Evolutionary conservation across 2,329 filamentous ascomycete genomes (phyloP).

Genomic region (Paraconiothyrium brasiliense): DNA sequence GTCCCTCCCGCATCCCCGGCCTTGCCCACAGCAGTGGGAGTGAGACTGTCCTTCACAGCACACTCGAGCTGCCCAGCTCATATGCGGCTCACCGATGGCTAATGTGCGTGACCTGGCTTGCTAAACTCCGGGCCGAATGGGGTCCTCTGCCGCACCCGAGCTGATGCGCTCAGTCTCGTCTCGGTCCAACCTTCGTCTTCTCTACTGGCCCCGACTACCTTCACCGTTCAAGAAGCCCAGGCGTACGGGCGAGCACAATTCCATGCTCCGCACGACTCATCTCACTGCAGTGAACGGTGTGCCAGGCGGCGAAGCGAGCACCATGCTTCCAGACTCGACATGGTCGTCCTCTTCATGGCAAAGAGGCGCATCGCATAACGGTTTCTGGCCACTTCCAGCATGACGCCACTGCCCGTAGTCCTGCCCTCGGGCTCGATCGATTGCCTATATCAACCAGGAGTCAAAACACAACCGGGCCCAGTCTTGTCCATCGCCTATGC

Average conservation of each 20-base stretch:
- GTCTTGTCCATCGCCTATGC: neutral
- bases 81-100: conserved; percentile 10
- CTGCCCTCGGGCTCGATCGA: neutral
- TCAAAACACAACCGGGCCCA: neutral
- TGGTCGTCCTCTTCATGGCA: neutral
- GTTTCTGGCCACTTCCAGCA: neutral
- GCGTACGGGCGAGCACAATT: neutral
- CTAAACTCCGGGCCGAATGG: conserved; percentile 4
- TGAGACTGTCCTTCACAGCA: neutral
- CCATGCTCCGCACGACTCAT: neutral
- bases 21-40: neutral
- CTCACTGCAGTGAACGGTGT: conserved; percentile 7
- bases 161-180: neutral
- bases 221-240: conserved; percentile 11
- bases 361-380: neutral
- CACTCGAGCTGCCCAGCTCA: conserved; percentile 2
- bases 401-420: neutral
- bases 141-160: conserved; percentile 1
- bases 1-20: conserved; percentile 4
- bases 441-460: neutral
- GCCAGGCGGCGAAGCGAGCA: conserved; percentile 4
- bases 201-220: neutral
- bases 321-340: neutral
- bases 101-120: neutral
- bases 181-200: neutral